Conservation (phyloP, 768 basidiomycete species). For the Clitopilus hobsonii region DNA sequence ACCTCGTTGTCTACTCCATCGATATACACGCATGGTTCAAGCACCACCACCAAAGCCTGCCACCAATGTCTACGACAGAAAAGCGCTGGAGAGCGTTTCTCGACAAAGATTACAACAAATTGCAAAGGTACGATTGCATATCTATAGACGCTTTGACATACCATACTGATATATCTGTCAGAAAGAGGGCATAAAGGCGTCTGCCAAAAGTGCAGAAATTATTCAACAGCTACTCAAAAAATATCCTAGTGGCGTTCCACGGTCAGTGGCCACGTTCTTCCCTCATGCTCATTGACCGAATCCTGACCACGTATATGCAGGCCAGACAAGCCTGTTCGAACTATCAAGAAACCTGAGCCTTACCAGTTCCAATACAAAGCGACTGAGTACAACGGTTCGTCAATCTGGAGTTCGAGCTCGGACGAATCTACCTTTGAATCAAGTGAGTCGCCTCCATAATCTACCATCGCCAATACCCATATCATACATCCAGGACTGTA, state of each 20-base stretch:
- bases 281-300: not conserved
- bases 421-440: not conserved
- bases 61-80: conserved; percentile 3
- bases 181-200: conserved; percentile 18
- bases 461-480: not conserved
- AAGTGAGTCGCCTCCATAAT: not conserved
- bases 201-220: conserved; percentile 13
- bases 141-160: not conserved
- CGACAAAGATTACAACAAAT: conserved; percentile 14
- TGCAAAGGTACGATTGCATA: conserved; percentile 11
- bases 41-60: not conserved
- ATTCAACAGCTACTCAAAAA: conserved; percentile 12
- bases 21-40: not conserved
- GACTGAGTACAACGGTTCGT: not conserved
- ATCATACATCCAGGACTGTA: not conserved
- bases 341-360: not conserved
- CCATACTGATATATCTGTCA: conserved; percentile 2
- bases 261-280: not conserved
- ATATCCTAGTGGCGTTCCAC: conserved; percentile 12
- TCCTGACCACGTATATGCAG: not conserved
- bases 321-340: not conserved
- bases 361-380: too few species aligned
- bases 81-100: conserved; percentile 8
- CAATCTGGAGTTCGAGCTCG: not conserved
- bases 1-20: not conserved